A percentile compares a stretch with the other conserved stretches of the same genome.
These are phyloP conservation scores for Meredithiella fracta DNA, from an alignment of 2,329 filamentous ascomycete genomes.

Conservation along the genomic window DNA sequence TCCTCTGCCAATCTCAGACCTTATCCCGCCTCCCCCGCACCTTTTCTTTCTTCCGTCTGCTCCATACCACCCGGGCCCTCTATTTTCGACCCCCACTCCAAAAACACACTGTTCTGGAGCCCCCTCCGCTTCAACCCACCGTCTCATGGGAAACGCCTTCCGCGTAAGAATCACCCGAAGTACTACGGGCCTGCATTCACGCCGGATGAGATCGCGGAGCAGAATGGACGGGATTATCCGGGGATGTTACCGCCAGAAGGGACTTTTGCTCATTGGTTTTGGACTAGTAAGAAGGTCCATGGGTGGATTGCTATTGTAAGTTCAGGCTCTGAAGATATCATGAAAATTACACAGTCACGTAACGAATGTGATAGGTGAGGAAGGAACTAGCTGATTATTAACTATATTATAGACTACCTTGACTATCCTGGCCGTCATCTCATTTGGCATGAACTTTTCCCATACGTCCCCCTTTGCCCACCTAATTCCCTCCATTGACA, in stretches of 20 bases:
- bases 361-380: conserved; percentile 2
- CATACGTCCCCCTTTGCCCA: conserved; percentile 63
- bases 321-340: background rate
- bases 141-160: conserved; percentile 62
- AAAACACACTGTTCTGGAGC: too few species aligned
- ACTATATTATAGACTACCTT: conserved; percentile 61
- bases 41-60: background rate
- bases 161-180: conserved; percentile 38
- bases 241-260: conserved; percentile 76
- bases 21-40: background rate
- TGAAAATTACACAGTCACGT: background rate
- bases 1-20: too few species aligned
- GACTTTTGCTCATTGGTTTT: conserved; percentile 69
- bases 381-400: too few species aligned
- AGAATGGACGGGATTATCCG: conserved; percentile 61
- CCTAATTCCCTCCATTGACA: conserved; percentile 54
- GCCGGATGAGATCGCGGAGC: conserved; percentile 46
- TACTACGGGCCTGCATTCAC: conserved; percentile 62
- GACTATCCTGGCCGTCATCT: conserved; percentile 49
- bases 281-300: conserved; percentile 62
- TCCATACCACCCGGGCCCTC: conserved; percentile 35
- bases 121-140: conserved; percentile 82
- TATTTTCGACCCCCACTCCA: conserved; percentile 67
- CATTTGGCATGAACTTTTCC: conserved; percentile 65
- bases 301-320: conserved; percentile 68